A percentile compares a stretch with the other conserved stretches of the same genome.
These are phyloP conservation scores for Marsdenia floribunda DNA, from an alignment of 257 asterid genomes.

Conservation along the genomic window DNA sequence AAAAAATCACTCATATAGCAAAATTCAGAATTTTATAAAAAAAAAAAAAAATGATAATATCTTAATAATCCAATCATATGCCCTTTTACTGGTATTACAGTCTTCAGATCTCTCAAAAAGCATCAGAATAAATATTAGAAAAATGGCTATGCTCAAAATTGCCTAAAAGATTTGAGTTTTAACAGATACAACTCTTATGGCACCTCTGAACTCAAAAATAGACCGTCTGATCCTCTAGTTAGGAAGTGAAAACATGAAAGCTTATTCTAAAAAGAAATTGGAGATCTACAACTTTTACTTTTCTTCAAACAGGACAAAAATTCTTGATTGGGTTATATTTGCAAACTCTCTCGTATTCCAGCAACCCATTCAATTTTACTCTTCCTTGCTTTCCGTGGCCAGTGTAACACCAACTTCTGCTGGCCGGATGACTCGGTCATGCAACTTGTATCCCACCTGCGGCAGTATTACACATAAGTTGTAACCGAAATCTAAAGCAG, in stretches of 20 bases:
- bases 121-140: neutral
- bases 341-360: neutral
- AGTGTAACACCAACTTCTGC: constrained; percentile 88
- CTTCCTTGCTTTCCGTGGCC: constrained; percentile 32
- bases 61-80: neutral
- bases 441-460: constrained; percentile 70
- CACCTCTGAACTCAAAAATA: neutral
- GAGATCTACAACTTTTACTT: neutral
- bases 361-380: constrained; percentile 6
- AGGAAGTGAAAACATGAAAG: neutral
- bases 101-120: neutral
- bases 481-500: neutral
- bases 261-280: neutral
- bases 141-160: constrained; percentile 9
- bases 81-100: neutral
- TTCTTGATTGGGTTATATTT: neutral
- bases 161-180: neutral
- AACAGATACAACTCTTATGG: neutral
- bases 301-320: constrained; percentile 4
- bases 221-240: neutral
- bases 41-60: too few relatives aligned
- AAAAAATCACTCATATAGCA: too few relatives aligned
- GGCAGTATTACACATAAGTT: constrained; percentile 2
- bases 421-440: constrained; percentile 76
- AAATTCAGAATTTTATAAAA: too few relatives aligned